Evolutionary conservation across 768 basidiomycete species (phyloP).

Genomic region (Hypsizygus marmoreus): DNA sequence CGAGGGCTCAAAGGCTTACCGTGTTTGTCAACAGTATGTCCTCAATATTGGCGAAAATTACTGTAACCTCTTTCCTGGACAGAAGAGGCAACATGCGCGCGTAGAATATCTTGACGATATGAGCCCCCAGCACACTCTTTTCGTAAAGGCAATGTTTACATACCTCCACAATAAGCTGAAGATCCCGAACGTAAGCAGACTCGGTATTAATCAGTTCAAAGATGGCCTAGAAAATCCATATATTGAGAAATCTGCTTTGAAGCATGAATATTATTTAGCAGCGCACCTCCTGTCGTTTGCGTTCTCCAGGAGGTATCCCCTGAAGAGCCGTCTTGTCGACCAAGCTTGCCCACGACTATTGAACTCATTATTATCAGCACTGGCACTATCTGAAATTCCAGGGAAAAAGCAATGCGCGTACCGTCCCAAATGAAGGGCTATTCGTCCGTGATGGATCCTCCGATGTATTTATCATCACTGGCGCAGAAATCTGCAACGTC

Average conservation of each 20-base stretch:
- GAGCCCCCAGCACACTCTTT: not conserved
- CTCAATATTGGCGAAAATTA: constrained; percentile 92
- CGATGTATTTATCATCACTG: constrained; percentile 47
- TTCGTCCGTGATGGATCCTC: constrained; percentile 40
- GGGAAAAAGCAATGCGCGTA: constrained; percentile 34
- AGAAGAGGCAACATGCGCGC: constrained; percentile 72
- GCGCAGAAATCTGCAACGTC: constrained; percentile 67
- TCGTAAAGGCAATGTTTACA: constrained; percentile 12
- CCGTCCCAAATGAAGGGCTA: constrained; percentile 71
- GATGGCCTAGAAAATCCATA: constrained; percentile 57
- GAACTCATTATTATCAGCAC: constrained; percentile 3
- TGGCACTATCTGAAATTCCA: not conserved
- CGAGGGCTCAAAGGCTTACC: no score
- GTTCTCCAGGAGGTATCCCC: constrained; percentile 75
- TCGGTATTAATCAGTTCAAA: constrained; percentile 96
- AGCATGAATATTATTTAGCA: not conserved
- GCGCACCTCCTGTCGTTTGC: constrained; percentile 84
- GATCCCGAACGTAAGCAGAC: constrained; percentile 82
- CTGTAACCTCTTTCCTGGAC: constrained; percentile 73
- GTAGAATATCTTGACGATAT: constrained; percentile 71
- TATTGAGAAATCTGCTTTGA: not conserved
- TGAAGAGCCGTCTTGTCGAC: constrained; percentile 84
- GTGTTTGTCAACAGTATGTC: constrained; percentile 90
- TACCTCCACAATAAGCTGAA: constrained; percentile 92
- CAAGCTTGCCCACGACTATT: constrained; percentile 89